These are phyloP conservation scores for Hygrophorus pudorinus DNA, from an alignment of 768 basidiomycete genomes.

Conservation along the genomic window DNA sequence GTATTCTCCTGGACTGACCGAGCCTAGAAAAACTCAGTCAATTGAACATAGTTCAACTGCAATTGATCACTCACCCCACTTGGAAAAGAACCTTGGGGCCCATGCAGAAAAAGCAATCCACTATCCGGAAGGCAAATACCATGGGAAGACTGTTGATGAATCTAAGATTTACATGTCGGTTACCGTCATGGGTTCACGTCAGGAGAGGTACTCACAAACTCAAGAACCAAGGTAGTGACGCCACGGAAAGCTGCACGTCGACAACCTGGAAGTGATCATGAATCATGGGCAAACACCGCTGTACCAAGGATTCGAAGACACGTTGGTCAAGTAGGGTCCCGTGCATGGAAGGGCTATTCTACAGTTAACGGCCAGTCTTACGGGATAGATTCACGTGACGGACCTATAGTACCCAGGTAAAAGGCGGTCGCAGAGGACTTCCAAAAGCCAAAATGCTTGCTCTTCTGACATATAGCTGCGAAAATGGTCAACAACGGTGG, in stretches of 20 bases:
- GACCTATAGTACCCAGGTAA: conserved; percentile 97
- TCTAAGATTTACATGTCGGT: conserved; percentile 23
- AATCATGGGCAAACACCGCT: conserved; percentile 83
- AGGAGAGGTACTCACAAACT: conserved; percentile 59
- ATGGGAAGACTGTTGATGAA: conserved; percentile 94
- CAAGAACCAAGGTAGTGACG: conserved; percentile 96
- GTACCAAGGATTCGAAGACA: conserved; percentile 92
- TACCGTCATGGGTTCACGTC: not conserved
- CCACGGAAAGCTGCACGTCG: conserved; percentile 95
- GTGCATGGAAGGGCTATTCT: conserved; percentile 86
- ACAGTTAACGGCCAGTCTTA: conserved; percentile 5
- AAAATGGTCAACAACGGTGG: not conserved
- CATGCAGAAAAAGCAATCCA: conserved; percentile 98
- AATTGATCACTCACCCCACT: conserved; percentile 63
- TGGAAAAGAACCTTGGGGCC: conserved; percentile 98
- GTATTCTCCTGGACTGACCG: conserved; percentile 30
- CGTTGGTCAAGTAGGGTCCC: conserved; percentile 97
- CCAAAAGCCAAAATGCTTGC: conserved; percentile 94
- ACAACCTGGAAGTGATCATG: conserved; percentile 86
- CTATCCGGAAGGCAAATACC: conserved; percentile 95
- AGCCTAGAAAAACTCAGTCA: conserved; percentile 28
- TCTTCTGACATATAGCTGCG: conserved; percentile 96
- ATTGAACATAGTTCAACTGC: not conserved
- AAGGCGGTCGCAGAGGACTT: conserved; percentile 89
- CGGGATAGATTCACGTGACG: conserved; percentile 14